Conservation (phyloP, 2,329 filamentous ascomycete genomes). For the Penicillium frequentans region DNA sequence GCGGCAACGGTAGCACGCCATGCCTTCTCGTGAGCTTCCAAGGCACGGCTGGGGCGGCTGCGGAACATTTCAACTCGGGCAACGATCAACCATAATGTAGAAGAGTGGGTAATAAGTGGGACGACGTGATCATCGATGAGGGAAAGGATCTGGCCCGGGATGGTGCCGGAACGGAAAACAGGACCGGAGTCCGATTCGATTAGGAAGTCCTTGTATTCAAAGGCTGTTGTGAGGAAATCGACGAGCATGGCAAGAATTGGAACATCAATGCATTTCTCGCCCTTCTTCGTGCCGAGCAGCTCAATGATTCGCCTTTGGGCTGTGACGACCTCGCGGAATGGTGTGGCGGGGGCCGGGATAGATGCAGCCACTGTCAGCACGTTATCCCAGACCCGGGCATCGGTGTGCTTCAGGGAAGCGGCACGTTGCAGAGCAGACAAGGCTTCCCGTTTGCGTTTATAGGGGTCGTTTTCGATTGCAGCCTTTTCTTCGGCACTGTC, state of each 20-base stretch:
- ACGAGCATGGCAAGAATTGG: slow-evolving; percentile 72
- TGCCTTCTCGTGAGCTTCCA: slow-evolving; percentile 84
- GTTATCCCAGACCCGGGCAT: slow-evolving; percentile 96
- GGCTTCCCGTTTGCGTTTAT: slow-evolving; percentile 69
- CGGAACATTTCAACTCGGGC: slow-evolving; percentile 73
- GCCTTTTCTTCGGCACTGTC: slow-evolving; percentile 25
- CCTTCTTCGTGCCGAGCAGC: slow-evolving; percentile 64
- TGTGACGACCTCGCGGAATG: slow-evolving; percentile 71
- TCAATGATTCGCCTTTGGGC: slow-evolving; percentile 74
- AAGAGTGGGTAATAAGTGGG: slow-evolving; percentile 79
- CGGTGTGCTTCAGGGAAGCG: slow-evolving; percentile 77
- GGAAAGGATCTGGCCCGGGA: slow-evolving; percentile 56
- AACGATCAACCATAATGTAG: slow-evolving; percentile 74
- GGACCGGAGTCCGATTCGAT: slow-evolving; percentile 34
- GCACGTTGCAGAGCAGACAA: slow-evolving; percentile 85
- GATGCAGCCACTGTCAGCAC: slow-evolving; percentile 83
- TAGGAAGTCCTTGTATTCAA: slow-evolving; percentile 39
- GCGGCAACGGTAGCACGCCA: slow-evolving; percentile 69
- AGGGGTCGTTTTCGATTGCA: slow-evolving; percentile 48
- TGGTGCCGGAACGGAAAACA: slow-evolving; percentile 54
- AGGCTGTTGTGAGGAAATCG: slow-evolving; percentile 63
- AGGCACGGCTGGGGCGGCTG: slow-evolving; percentile 66
- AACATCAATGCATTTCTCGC: slow-evolving; percentile 76
- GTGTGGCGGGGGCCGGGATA: slow-evolving; percentile 64
- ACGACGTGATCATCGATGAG: slow-evolving; percentile 73